Evolutionary conservation across 108 stramenopile genomes (phyloP).

Genomic region (Craspedostauros australis): DNA sequence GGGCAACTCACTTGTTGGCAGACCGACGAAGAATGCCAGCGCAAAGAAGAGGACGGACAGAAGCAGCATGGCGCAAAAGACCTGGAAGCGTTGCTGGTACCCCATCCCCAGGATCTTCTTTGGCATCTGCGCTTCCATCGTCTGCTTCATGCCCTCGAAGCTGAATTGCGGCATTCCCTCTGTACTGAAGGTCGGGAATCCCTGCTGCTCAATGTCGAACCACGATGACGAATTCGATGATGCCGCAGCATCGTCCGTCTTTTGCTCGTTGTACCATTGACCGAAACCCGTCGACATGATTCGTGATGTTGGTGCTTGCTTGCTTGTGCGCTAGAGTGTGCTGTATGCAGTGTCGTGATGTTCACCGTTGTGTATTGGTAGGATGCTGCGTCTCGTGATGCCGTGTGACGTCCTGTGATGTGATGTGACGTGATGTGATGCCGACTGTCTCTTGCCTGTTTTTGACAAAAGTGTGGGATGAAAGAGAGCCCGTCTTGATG

Average conservation of each 20-base stretch:
- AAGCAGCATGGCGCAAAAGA: conserved; percentile 71
- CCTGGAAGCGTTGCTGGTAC: conserved; percentile 83
- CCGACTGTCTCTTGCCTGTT: no score
- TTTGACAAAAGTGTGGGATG: no score
- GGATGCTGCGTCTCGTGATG: no score
- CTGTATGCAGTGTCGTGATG: no score
- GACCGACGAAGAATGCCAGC: conserved; percentile 87
- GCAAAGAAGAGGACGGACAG: conserved; percentile 83
- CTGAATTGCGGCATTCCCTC: conserved; percentile 33
- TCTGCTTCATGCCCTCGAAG: conserved; percentile 59
- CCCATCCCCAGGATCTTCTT: conserved; percentile 85
- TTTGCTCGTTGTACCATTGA: conserved; percentile 76
- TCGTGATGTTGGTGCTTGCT: no score
- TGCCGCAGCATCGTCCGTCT: conserved; percentile 28
- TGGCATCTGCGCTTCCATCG: conserved; percentile 80
- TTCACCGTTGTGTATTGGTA: no score
- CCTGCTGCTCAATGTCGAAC: conserved; percentile 24
- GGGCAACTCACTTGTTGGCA: conserved; percentile 76
- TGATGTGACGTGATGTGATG: no score
- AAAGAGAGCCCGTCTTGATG: no score
- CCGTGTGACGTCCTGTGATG: no score
- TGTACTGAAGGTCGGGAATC: conserved; percentile 42
- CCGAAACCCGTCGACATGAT: conserved; percentile 46
- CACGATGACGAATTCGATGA: conserved; percentile 6
- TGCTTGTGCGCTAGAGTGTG: no score